Evolutionary conservation across 495 filamentous ascomycete genomes (phyloP).

Genomic region (Trichocladium antarcticum): DNA sequence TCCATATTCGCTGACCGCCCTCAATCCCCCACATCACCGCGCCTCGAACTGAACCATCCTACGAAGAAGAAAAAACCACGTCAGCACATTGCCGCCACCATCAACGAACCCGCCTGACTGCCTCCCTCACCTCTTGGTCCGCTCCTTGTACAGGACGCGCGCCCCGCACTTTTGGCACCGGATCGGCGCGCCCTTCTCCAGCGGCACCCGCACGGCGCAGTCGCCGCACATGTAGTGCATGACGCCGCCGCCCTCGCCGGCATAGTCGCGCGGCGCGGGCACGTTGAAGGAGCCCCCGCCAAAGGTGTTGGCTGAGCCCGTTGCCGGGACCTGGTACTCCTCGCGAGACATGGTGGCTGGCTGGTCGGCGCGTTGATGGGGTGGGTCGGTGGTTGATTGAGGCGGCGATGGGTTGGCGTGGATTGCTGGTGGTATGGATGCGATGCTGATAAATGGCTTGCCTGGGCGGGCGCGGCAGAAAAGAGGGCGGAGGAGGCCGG

Average conservation of each 20-base stretch:
- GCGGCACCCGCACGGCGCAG: slow-evolving; percentile 68
- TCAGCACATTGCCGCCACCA: slow-evolving; percentile 1
- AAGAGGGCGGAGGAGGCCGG: slow-evolving; percentile 25
- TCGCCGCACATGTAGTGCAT: slow-evolving; percentile 91
- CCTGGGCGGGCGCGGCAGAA: slow-evolving; percentile 13
- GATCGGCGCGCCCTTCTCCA: slow-evolving; percentile 78
- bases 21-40: slow-evolving; percentile 39
- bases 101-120: not conserved
- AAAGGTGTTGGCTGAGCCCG: slow-evolving; percentile 21
- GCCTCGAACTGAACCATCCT: slow-evolving; percentile 99
- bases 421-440: not conserved
- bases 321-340: slow-evolving; percentile 48
- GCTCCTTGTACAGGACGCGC: slow-evolving; percentile 92
- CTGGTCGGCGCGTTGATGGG: not conserved
- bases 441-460: not conserved
- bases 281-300: slow-evolving; percentile 17
- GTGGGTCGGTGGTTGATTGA: not conserved
- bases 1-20: not conserved
- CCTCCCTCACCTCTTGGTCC: slow-evolving; percentile 81
- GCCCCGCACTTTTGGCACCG: slow-evolving; percentile 95
- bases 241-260: slow-evolving; percentile 25
- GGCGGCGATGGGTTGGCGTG: not conserved
- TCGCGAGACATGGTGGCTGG: slow-evolving; percentile 45
- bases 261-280: slow-evolving; percentile 20
- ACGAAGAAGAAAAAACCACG: not conserved